Conservation (phyloP, 2,329 filamentous ascomycete species). For the Penicillium paneum region DNA sequence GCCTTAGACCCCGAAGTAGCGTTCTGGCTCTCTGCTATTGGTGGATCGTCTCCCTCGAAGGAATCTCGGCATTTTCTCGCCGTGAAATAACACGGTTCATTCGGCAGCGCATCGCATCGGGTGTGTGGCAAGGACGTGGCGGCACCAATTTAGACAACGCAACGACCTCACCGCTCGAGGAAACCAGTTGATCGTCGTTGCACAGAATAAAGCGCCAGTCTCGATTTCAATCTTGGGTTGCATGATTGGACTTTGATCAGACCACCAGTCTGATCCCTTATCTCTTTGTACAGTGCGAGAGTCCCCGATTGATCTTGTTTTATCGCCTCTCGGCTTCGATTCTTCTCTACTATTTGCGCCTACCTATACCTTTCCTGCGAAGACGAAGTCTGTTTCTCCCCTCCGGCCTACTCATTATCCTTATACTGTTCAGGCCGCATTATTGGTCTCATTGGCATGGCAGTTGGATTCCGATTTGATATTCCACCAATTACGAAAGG, state of each 20-base stretch:
- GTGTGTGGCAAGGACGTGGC: slow-evolving; percentile 9
- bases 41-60: neutral
- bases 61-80: neutral
- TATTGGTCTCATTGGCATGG: slow-evolving; percentile 15
- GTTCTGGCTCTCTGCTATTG: neutral
- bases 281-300: neutral
- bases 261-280: neutral
- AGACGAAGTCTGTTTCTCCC: neutral
- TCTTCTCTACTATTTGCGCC: neutral
- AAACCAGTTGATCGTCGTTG: neutral
- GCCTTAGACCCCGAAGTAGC: neutral
- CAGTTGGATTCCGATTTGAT: slow-evolving; percentile 16
- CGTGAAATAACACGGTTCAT: neutral
- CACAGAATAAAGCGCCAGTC: neutral
- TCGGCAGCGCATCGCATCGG: neutral
- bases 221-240: neutral
- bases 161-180: slow-evolving; percentile 6
- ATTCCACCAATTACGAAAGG: neutral
- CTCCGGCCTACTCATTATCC: neutral
- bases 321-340: neutral
- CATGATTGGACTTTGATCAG: slow-evolving; percentile 6
- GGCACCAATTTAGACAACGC: neutral
- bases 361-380: neutral
- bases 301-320: neutral
- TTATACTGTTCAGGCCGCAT: neutral